Percentiles rank a stretch among this genome's conserved stretches.
Conservation (phyloP, 345 rosid species). For the Arabidopsis suecica region DNA sequence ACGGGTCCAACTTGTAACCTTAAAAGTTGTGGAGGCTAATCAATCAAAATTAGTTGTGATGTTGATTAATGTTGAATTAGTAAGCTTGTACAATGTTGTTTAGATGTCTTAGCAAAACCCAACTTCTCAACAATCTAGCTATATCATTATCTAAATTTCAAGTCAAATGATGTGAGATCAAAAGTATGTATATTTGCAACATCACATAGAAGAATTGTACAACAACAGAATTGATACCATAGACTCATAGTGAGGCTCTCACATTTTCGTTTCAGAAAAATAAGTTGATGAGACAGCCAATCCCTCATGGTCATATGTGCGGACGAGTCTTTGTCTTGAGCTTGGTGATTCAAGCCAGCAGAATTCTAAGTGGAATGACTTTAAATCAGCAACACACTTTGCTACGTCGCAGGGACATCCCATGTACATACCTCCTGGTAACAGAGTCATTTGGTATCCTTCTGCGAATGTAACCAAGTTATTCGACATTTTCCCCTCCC, state of each 20-base stretch:
- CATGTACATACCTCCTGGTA: constrained; percentile 93
- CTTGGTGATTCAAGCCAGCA: constrained; percentile 79
- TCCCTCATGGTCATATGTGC: constrained; percentile 86
- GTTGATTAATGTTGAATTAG: not conserved
- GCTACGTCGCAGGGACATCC: constrained; percentile 79
- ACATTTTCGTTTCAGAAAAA: constrained; percentile 65
- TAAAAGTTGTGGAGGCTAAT: no score
- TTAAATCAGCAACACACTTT: constrained; percentile 67
- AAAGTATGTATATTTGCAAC: not conserved
- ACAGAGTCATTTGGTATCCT: constrained; percentile 70
- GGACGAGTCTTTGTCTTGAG: constrained; percentile 77
- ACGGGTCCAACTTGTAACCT: no score
- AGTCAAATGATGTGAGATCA: not conserved
- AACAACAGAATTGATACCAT: no score
- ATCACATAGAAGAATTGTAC: not conserved
- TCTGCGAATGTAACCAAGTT: constrained; percentile 70
- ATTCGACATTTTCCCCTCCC: constrained; percentile 63
- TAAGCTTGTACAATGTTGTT: not conserved
- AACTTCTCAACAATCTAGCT: not conserved
- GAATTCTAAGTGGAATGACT: constrained; percentile 84
- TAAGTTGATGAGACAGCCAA: constrained; percentile 85
- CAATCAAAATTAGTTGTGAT: no score
- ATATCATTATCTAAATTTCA: not conserved
- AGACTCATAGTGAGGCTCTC: constrained; percentile 31
- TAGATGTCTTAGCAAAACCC: not conserved